These are phyloP conservation scores for Irpex sp. DNA, from an alignment of 1,284 basidiomycete species.

Conservation along the genomic window DNA sequence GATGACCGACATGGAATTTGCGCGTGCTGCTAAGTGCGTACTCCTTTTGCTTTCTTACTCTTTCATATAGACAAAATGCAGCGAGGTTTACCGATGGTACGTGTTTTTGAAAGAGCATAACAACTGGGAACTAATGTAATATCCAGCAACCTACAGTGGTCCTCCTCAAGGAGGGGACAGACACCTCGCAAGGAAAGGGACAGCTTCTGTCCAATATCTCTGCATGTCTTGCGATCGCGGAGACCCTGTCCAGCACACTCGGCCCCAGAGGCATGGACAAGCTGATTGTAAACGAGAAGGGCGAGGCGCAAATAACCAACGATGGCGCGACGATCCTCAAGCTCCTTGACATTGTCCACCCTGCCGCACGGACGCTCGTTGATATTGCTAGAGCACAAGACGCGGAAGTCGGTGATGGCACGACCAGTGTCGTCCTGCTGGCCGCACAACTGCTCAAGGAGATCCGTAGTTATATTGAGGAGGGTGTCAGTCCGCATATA, in stretches of 20 bases:
- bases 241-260: slow-evolving; percentile 91
- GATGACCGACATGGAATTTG: slow-evolving; percentile 6
- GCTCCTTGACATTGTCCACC: slow-evolving; percentile 95
- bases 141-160: slow-evolving; percentile 89
- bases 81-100: slow-evolving; percentile 66
- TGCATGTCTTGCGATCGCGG: slow-evolving; percentile 87
- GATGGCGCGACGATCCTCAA: slow-evolving; percentile 98
- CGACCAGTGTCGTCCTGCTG: slow-evolving; percentile 91
- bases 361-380: slow-evolving; percentile 92
- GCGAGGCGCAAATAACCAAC: slow-evolving; percentile 96
- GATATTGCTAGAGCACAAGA: slow-evolving; percentile 98
- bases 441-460: slow-evolving; percentile 96
- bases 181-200: slow-evolving; percentile 91
- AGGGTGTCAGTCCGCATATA: slow-evolving; percentile 95
- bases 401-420: slow-evolving; percentile 97
- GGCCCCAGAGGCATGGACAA: slow-evolving; percentile 99
- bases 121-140: background rate
- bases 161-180: slow-evolving; percentile 92
- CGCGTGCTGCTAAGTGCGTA: background rate
- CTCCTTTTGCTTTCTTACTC: slow-evolving; percentile 1
- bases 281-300: slow-evolving; percentile 86
- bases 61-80: slow-evolving; percentile 50
- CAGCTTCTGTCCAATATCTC: slow-evolving; percentile 96
- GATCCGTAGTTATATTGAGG: slow-evolving; percentile 88
- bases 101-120: slow-evolving; percentile 6